Evolutionary conservation across 1,284 basidiomycete species (phyloP).

Genomic region (Megacollybia platyphylla): DNA sequence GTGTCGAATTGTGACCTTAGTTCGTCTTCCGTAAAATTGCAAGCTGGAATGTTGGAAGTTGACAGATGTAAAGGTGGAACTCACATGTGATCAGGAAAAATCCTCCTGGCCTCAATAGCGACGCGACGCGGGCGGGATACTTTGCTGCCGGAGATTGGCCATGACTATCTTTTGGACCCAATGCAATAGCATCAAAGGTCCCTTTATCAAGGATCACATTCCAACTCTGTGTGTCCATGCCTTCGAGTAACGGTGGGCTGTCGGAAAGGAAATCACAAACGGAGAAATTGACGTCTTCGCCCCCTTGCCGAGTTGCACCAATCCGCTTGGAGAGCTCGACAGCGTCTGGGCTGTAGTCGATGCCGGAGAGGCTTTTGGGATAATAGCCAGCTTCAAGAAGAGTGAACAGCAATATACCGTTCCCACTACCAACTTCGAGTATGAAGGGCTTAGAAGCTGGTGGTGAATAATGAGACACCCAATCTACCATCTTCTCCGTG

Average conservation of each 20-base stretch:
- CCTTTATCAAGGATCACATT: constrained; percentile 69
- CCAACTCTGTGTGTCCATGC: constrained; percentile 27
- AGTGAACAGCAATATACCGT: constrained; percentile 74
- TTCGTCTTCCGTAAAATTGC: constrained; percentile 85
- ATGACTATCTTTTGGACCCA: constrained; percentile 48
- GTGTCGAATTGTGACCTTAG: constrained; percentile 46
- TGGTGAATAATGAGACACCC: constrained; percentile 42
- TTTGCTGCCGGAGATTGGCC: constrained; percentile 41
- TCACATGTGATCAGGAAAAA: constrained; percentile 78
- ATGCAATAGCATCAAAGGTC: constrained; percentile 80
- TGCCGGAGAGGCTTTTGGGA: constrained; percentile 42
- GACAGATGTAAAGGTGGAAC: neutral
- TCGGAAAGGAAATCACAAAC: constrained; percentile 50
- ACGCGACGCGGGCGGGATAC: constrained; percentile 52
- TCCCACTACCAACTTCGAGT: constrained; percentile 75
- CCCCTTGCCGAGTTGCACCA: constrained; percentile 25
- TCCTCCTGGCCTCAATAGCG: constrained; percentile 53
- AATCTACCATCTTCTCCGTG: constrained; percentile 72
- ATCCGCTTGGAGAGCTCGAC: constrained; percentile 47
- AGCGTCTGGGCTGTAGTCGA: constrained; percentile 75
- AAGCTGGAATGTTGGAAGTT: constrained; percentile 33
- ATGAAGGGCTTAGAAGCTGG: constrained; percentile 29
- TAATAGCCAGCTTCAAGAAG: constrained; percentile 59
- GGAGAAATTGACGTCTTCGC: constrained; percentile 31
- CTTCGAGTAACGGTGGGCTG: constrained; percentile 23